Evolutionary conservation across 192 early-diverging fungal species (phyloP), one percentile per base, ranked within the genome.

Genomic region (Linderina pennispora): DNA sequence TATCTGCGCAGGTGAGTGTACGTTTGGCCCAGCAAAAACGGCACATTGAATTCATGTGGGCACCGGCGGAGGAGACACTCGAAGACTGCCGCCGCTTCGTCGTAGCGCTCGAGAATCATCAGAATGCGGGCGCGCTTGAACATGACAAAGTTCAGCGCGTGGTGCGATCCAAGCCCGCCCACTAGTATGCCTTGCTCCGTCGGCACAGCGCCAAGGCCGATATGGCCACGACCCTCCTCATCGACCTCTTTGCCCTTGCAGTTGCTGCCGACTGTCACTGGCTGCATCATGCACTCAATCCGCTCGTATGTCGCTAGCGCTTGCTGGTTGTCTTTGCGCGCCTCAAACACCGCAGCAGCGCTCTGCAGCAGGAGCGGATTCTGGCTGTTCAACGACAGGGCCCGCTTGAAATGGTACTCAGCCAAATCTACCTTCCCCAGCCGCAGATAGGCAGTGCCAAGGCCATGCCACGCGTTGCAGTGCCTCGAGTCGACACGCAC

Each of bases 381-480:
- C 32, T 77, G 65, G 1, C 77, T 62, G 48, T 89, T 92, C 13
- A 97, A 78, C 5, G 73, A 59, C 31, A 88, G 46, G 0, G 93
- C 91, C 1, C 75, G 72, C 36, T 72, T 62, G 56, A 82, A 89
- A 54, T 90, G 79, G 38, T 80, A 81, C 44, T 84, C 82, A 5
- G 91, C 85, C 31, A 80, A 44, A 32, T 84, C 71, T 17, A 69
- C 68, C 51, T 93, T 88, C 19, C 87, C 89, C 41, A 86, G 76
- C 8, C 80, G 74, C 44, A 77, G 60, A 49, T 83, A 89, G 31
- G 86, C 61, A 43, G 77, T 58, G 1, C 86, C 91, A 48, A 97
- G 53, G 3, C 91, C 91, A 50, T 80, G 92, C 89, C 87, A 89
- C 18, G 91, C 89, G 45, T 86, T 86, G 47, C 87, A 92, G 41